Evolutionary conservation across 164 flowering plant species (phyloP), one percentile per base, ranked within the genome.

Genomic region (Chloranthus sessilifolius): DNA sequence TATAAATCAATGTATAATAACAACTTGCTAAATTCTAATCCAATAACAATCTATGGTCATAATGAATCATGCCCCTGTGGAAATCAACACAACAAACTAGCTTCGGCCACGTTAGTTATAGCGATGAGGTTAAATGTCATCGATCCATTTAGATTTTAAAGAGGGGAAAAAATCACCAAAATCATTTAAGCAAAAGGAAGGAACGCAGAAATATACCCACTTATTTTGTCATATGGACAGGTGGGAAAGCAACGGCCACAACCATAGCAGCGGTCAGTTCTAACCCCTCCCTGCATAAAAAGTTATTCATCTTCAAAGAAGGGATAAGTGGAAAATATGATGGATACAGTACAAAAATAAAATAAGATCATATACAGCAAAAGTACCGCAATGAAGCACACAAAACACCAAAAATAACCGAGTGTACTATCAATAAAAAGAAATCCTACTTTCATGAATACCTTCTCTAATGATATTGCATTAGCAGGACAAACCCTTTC

Each of bases 161-260:
- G n/a, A n/a, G n/a, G n/a, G n/a, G 15, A 39, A 16, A 14, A 33
- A 30, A 30, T 4, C 26, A 10, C 30, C 34, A 21, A 5, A 34
- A 33, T 33, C n/a, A n/a, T n/a, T n/a, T n/a, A n/a, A n/a, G n/a
- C n/a, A n/a, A n/a, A n/a, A n/a, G n/a, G n/a, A n/a, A n/a, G n/a
- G 23, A 3, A 31, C 23, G 29, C 24, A 55, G 34, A 30, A 41
- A 50, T 30, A 29, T 40, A 64, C 79, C 28, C 31, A 88, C 96
- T 77, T 73, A 88, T 88, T 62, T 79, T 82, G 49, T 88, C 94
- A 53, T 79, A 88, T 10, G 94, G 94, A 53, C 96, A 88, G 51
- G 78, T 70, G 5, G 90, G 86, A 50, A 78, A 60, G 74, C 96
- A 88, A 31, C 90, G 86, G 1, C 96, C 96, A 72, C 94, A 85